Evolutionary conservation across 768 basidiomycete species (phyloP), one percentile per base, ranked within the genome.

Genomic region (Suillus bovinus): DNA sequence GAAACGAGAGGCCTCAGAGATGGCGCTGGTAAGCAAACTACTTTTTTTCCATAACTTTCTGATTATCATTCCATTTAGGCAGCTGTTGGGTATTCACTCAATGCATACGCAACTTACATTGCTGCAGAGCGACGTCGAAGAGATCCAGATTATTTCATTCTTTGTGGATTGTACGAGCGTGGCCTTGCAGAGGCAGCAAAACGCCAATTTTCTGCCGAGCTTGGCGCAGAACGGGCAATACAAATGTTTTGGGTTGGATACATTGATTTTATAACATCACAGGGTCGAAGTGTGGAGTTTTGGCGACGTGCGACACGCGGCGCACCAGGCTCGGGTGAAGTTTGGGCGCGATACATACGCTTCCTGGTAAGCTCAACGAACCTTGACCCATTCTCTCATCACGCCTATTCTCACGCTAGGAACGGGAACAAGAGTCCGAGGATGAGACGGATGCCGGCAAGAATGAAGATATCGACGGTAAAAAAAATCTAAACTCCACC

Each of bases 341-440:
- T 92, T 17, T 91, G 90, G 88, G 87, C 90, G 6, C 80, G 86
- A 46, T 91, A 91, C 71, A 85, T 94, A 14, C 86, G 90, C 42
- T 83, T 84, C 65, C 68, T 90, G 74, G 93, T 90, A 60, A 64
- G 82, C 69, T 39, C 38, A 3, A 20, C 13, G 17, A 56, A 39
- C 6, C 31, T n/a, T 10, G 49, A 22, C 17, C 39, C 46, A 17
- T 20, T 29, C 6, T 16, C 17, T 42, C 36, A 5, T 1, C 42
- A 60, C n/a, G 22, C 8, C 29, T 5, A 61, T 58, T 6, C 70
- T 56, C 6, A n/a, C 33, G 22, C 24, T 49, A 74, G 73, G 73
- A 74, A 61, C 65, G 64, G 60, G 52, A 60, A 27, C n/a, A 56
- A 27, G 67, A 61, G 39, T 39, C 36, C 7, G 63, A 59, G 3